These are phyloP conservation scores for Arabidopsis arenosa DNA, from an alignment of 345 rosid species.

Conservation along the genomic window DNA sequence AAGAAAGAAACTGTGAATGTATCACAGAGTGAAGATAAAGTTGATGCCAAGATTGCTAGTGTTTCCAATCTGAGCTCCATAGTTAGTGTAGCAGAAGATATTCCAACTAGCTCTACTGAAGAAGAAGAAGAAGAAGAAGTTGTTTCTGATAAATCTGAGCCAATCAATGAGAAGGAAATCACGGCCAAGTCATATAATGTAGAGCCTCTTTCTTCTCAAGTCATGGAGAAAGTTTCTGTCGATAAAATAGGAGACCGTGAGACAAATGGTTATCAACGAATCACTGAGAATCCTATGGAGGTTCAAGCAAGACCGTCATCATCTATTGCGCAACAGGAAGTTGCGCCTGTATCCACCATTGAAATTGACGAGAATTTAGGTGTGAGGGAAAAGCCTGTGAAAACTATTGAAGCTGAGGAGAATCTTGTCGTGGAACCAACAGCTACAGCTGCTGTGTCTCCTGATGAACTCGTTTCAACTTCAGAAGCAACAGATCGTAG, in stretches of 20 bases:
- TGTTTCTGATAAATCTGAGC: constrained; percentile 22
- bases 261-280: constrained; percentile 32
- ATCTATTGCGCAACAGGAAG: constrained; percentile 42
- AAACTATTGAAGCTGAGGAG: constrained; percentile 29
- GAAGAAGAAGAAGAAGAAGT: constrained; percentile 11
- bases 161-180: constrained; percentile 30
- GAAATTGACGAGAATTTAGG: constrained; percentile 32
- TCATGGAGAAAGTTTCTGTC: constrained; percentile 26
- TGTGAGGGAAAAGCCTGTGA: constrained; percentile 4
- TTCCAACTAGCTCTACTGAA: constrained; percentile 31
- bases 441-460: constrained; percentile 25
- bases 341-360: constrained; percentile 29
- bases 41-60: constrained; percentile 27
- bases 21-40: constrained; percentile 16
- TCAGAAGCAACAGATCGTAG: constrained; percentile 31
- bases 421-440: constrained; percentile 28
- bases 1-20: constrained; percentile 36
- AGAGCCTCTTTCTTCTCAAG: constrained; percentile 38
- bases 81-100: constrained; percentile 28
- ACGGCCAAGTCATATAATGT: constrained; percentile 5
- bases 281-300: constrained; percentile 21
- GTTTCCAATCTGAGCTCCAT: constrained; percentile 23
- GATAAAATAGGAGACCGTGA: constrained; percentile 18
- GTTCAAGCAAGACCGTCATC: constrained; percentile 26
- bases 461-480: constrained; percentile 37